Evolutionary conservation across 2,329 filamentous ascomycete species (phyloP).

Genomic region (Aspergillus ochraceus): DNA sequence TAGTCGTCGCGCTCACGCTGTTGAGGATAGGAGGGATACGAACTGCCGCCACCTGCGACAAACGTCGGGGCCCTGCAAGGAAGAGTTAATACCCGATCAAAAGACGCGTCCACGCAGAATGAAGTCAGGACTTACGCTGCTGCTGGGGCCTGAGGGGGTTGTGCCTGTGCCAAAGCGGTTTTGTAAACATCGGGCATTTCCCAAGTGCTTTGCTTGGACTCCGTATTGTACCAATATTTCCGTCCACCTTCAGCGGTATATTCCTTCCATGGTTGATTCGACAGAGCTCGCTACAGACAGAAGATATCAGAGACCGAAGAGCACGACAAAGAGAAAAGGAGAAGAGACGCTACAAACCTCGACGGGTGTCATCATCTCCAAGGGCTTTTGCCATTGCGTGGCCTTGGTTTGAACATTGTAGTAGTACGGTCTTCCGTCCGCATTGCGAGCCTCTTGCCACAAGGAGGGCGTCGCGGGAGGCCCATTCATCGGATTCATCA

Average conservation of each 20-base stretch:
- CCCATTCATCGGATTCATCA: constrained; percentile 59
- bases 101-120: not conserved
- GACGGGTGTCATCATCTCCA: constrained; percentile 78
- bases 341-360: constrained; percentile 59
- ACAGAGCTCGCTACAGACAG: constrained; percentile 67
- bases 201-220: constrained; percentile 92
- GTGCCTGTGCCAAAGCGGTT: constrained; percentile 64
- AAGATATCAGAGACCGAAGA: constrained; percentile 13
- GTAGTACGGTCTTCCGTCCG: constrained; percentile 85
- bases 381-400: constrained; percentile 93
- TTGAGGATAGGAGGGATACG: constrained; percentile 41
- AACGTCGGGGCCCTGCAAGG: constrained; percentile 51
- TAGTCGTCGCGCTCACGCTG: constrained; percentile 52
- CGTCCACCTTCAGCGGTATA: constrained; percentile 82
- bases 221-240: constrained; percentile 94
- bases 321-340: constrained; percentile 3
- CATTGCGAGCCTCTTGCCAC: constrained; percentile 80
- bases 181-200: constrained; percentile 86
- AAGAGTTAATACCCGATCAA: constrained; percentile 38
- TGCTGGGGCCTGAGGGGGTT: constrained; percentile 43
- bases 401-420: constrained; percentile 83
- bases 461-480: constrained; percentile 52
- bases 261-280: constrained; percentile 88
- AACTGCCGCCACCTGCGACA: constrained; percentile 58
- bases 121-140: constrained; percentile 44